Percentiles rank a stretch among this genome's conserved stretches.
These are phyloP conservation scores for Dalbergia oliveri DNA, from an alignment of 306 rosid genomes.

Conservation along the genomic window DNA sequence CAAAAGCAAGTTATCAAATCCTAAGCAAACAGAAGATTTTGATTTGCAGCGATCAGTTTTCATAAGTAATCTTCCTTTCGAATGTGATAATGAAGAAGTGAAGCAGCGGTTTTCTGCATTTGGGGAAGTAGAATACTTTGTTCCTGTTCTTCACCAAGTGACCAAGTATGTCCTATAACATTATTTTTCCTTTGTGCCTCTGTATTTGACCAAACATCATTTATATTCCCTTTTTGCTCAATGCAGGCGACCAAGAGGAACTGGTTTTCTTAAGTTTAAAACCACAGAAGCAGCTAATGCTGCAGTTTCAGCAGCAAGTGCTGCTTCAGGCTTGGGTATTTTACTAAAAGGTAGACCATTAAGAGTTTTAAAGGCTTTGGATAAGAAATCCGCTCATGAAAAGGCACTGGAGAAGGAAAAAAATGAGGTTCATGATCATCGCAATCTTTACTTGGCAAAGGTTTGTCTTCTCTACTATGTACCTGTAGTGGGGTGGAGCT, in stretches of 20 bases:
- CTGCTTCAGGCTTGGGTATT: constrained; percentile 76
- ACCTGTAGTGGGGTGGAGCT: constrained; percentile 2
- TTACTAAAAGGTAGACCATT: constrained; percentile 82
- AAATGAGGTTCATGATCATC: constrained; percentile 80
- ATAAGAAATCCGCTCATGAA: constrained; percentile 89
- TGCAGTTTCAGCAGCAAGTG: constrained; percentile 77
- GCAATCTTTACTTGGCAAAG: constrained; percentile 89
- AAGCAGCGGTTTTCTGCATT: constrained; percentile 84
- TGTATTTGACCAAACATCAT: constrained; percentile 34
- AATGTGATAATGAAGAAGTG: constrained; percentile 75
- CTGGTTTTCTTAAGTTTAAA: constrained; percentile 94
- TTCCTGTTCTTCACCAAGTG: constrained; percentile 85
- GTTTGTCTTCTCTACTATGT: constrained; percentile 51
- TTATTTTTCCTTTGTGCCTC: constrained; percentile 32
- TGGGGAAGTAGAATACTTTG: constrained; percentile 85
- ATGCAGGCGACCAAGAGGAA: constrained; percentile 92
- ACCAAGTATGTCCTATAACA: constrained; percentile 70
- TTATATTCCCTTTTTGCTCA: constrained; percentile 45
- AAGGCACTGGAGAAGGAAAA: constrained; percentile 77
- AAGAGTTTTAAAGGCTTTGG: constrained; percentile 84
- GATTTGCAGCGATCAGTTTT: constrained; percentile 83
- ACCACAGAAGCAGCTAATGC: constrained; percentile 72
- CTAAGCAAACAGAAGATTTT: constrained; percentile 62
- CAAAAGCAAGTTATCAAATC: constrained; percentile 48
- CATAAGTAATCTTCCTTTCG: constrained; percentile 88